Evolutionary conservation across 2,329 filamentous ascomycete species (phyloP), one percentile per base, ranked within the genome.

Genomic region (Claviceps capensis): DNA sequence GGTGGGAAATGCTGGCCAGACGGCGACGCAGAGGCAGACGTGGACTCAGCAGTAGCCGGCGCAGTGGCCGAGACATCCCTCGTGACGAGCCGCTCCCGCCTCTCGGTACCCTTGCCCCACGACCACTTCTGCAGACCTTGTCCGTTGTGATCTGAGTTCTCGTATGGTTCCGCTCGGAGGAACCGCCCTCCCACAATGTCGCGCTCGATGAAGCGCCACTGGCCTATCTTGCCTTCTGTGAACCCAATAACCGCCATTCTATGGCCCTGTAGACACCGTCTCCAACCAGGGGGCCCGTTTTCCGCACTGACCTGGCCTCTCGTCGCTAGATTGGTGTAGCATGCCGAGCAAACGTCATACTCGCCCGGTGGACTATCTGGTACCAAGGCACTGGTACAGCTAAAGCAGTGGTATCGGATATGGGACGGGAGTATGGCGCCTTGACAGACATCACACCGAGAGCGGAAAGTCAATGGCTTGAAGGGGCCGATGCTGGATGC

Each of bases 201-300:
- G 34, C 78, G 72, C 6, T 86, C 73, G 1, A 91, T 74, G 19
- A 83, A 72, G 34, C 88, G 78, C 55, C 79, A 75, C 59, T 85
- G 82, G 0, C 85, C 85, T 23, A 79, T 78, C 17, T 78, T 75
- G 36, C 76, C 75, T 51, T 88, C 82, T 54, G 84, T 76, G 61
- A 91, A 95, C 0, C 81, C 83, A 11, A 94, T 73, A 11, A 94
- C 72, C 0, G 83, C 79, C 88, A 95, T 95, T 36, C 90, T 80
- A 62, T 97, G 91, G 5, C 86, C 85, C 43, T 77, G 75, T 1
- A 83, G 74, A 63, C 91, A 97, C 48, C 89, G 77, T 11, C 89
- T 77, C 91, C 91, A 96, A 3, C 90, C 90, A 11, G 74, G 75
- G 4, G 81, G 75, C 0, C 90, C 89, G 57, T 95, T 89, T 55